Percentiles rank a stretch among this genome's conserved stretches.
These are phyloP conservation scores for Mortierella sp. DNA, from an alignment of 371 early-diverging fungal species.

Conservation along the genomic window DNA sequence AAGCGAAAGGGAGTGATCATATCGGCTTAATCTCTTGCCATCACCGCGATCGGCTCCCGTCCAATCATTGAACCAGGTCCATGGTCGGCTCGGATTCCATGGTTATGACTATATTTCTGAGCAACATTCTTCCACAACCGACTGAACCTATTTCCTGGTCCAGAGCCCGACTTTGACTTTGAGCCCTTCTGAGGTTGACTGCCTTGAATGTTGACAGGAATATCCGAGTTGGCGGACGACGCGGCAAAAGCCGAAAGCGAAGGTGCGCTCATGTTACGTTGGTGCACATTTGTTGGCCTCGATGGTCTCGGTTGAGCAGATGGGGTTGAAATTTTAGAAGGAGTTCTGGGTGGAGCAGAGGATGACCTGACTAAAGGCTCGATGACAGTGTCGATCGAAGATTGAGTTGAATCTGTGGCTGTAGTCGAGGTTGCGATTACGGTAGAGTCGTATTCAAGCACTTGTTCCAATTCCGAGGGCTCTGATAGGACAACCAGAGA, in stretches of 20 bases:
- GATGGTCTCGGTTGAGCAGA: neutral
- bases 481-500: neutral
- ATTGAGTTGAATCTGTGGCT: neutral
- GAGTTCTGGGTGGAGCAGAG: neutral
- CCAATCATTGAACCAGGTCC: conserved; percentile 15
- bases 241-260: neutral
- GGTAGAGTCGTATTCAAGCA: neutral
- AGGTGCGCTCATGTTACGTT: conserved; percentile 32
- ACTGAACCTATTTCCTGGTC: conserved; percentile 20
- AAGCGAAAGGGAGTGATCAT: neutral
- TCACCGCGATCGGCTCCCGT: conserved; percentile 23
- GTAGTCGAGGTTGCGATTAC: neutral
- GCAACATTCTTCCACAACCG: conserved; percentile 36
- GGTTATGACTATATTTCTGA: conserved; percentile 18
- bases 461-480: no score
- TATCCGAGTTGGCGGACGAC: neutral
- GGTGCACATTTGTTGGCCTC: conserved; percentile 11
- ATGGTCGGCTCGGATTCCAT: neutral
- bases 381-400: neutral
- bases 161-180: conserved; percentile 1
- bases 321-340: neutral
- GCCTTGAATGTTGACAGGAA: neutral
- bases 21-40: neutral
- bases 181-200: neutral
- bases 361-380: conserved; percentile 4